phyloP scores from a whole-genome alignment of 768 basidiomycete genomes.

The Macrolepiota fuliginosa region DNA sequence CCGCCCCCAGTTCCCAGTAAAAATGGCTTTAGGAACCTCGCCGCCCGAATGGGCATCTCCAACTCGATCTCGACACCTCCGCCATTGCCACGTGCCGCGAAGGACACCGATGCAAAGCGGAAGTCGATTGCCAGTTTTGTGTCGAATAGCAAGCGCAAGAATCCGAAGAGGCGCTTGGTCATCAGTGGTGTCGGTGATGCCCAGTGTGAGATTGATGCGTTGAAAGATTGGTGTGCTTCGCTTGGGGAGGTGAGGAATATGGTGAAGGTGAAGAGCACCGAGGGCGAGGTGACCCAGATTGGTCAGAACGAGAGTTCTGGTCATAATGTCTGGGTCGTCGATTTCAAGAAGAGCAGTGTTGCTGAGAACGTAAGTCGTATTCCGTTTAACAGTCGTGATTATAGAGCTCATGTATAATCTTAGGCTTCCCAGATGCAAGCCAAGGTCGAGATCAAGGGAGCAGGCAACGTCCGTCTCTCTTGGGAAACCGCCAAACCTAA shows the following conservation, averaged over 20 bases:
- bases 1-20: constrained; percentile 9
- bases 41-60: constrained; percentile 20
- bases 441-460: constrained; percentile 36
- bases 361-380: constrained; percentile 32
- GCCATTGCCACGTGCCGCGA: background rate
- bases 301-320: constrained; percentile 1
- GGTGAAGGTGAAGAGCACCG: constrained; percentile 14
- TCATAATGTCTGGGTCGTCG: constrained; percentile 20
- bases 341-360: constrained; percentile 35
- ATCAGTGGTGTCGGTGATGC: constrained; percentile 29
- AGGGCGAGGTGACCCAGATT: background rate
- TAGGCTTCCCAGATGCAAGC: constrained; percentile 40
- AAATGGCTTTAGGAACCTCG: constrained; percentile 22
- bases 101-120: constrained; percentile 5
- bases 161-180: constrained; percentile 28
- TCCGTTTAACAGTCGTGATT: background rate
- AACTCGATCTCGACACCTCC: constrained; percentile 5
- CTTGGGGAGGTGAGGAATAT: constrained; percentile 33
- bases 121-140: constrained; percentile 11
- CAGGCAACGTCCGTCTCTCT: constrained; percentile 34
- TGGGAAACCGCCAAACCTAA: constrained; percentile 27
- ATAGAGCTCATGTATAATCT: background rate
- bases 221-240: constrained; percentile 33
- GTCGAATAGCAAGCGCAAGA: constrained; percentile 13
- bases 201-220: constrained; percentile 26